Base-by-base conservation (phyloP, 257 asterid genomes). In the Rubia yunnanensis region DNA sequence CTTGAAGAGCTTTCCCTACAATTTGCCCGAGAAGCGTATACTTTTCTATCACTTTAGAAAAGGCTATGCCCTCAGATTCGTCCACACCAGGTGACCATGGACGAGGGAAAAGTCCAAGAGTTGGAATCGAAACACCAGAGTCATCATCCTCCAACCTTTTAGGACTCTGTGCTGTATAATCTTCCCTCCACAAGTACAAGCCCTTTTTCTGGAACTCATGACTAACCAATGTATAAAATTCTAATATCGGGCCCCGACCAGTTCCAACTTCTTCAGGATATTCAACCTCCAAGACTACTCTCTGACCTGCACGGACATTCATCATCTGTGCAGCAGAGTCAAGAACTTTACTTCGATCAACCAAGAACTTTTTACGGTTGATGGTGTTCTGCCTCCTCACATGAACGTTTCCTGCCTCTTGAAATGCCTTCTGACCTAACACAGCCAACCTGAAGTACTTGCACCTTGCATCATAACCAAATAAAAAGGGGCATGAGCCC, bases 171-270 rank as follows among this genome's bases (percentile, higher is more conserved):
- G 77, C 68, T 71, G 66, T 55, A 57, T 64, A 66, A 70, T 89
- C 97, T 68, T 80, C 95, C 83, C 98, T 88, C 99, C 99, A 94
- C 89, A 94, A 65, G 50, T 84, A 85, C 68, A 94, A 81, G 64
- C 95, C 90, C 70, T 73, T 67, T 71, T 74, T 85, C 79, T 85
- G 99, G 78, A 90, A 94, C 85, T 94, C 97, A 3, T 70, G 88
- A 74, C 99, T 81, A 60, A 90, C 94, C 74, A 94, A 73, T 7
- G 96, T 90, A 70, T 84, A 94, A 69, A 94, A 94, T 70, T 94
- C 99, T 78, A 94, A 73, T 6, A 95, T 88, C 5, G 99, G 99
- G 66, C 99, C 99, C 62, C 88, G 92, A 60, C 99, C 99, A 52
- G 97, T 88, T 49, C 99, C 99, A 34, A 94, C 99, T 84, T 94